These are phyloP conservation scores for Metarhizium album DNA, from an alignment of 2,329 filamentous ascomycete species.

Conservation along the genomic window DNA sequence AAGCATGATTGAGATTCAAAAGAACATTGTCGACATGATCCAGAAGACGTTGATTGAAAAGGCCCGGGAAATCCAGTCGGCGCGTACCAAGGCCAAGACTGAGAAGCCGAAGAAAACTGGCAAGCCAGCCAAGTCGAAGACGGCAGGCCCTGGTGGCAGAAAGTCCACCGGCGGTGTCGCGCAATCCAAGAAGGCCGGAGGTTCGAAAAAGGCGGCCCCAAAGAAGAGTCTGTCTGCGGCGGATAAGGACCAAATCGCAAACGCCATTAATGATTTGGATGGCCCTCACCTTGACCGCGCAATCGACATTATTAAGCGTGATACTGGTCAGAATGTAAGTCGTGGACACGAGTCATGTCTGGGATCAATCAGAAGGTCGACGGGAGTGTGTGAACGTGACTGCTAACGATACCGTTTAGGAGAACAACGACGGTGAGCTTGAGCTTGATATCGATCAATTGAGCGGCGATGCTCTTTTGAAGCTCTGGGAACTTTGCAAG, in stretches of 20 bases:
- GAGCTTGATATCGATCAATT: conserved; percentile 50
- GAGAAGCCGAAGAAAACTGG: conserved; percentile 52
- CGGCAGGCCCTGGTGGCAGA: conserved; percentile 24
- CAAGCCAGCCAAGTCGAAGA: conserved; percentile 46
- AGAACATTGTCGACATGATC: conserved; percentile 52
- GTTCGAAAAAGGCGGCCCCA: conserved; percentile 32
- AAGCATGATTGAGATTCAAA: conserved; percentile 43
- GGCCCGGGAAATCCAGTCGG: conserved; percentile 49
- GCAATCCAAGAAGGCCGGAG: conserved; percentile 24
- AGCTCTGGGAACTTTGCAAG: conserved; percentile 37
- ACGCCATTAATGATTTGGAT: conserved; percentile 71
- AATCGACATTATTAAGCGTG: conserved; percentile 81
- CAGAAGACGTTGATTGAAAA: conserved; percentile 66
- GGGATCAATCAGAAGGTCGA: neutral
- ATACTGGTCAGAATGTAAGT: conserved; percentile 65
- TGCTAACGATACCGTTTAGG: conserved; percentile 24
- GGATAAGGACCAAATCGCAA: conserved; percentile 87
- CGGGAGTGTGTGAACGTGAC: neutral
- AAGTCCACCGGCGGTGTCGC: conserved; percentile 27
- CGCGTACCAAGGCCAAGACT: conserved; percentile 34
- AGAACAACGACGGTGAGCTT: conserved; percentile 48
- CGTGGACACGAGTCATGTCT: neutral
- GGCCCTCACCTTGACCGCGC: conserved; percentile 68
- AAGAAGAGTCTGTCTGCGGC: conserved; percentile 54
- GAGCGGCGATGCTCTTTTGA: conserved; percentile 42